A percentile compares a stretch with the other conserved stretches of the same genome.
phyloP scores from a whole-genome alignment of 257 asterid genomes.

The Verbena officinalis region DNA sequence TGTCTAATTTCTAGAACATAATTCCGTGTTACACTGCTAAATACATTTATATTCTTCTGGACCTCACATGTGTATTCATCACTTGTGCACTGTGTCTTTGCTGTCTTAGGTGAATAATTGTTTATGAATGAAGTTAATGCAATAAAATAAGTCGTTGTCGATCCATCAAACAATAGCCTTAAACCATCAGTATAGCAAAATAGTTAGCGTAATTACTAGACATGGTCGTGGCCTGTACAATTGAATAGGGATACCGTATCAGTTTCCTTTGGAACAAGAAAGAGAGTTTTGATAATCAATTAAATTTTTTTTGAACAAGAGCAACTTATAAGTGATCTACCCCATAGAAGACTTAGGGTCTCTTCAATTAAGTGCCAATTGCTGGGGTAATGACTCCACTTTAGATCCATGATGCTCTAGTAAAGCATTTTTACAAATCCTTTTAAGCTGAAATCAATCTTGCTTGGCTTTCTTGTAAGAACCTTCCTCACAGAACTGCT shows the following conservation, averaged over 20 bases:
- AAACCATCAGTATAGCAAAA: neutral
- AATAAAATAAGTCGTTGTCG: conserved; percentile 1
- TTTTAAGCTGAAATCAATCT: conserved; percentile 5
- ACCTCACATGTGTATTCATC: conserved; percentile 1
- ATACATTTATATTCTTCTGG: conserved; percentile 11
- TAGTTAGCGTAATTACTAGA: conserved; percentile 2
- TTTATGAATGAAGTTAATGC: conserved; percentile 5
- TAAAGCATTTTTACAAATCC: conserved; percentile 5
- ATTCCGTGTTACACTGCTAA: neutral
- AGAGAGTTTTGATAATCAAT: conserved; percentile 4
- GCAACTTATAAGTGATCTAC: conserved; percentile 21
- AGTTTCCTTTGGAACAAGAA: conserved; percentile 18
- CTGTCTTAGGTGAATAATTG: conserved; percentile 4
- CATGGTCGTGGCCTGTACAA: neutral
- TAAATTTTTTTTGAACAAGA: conserved; percentile 4
- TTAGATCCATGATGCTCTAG: conserved; percentile 15
- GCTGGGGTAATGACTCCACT: conserved; percentile 22
- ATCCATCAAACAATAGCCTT: conserved; percentile 9
- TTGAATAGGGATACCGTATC: conserved; percentile 8
- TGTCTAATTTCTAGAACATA: conserved; percentile 8
- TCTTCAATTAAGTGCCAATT: conserved; percentile 18
- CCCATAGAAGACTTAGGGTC: conserved; percentile 12
- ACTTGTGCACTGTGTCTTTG: neutral
- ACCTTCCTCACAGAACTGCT: conserved; percentile 7
- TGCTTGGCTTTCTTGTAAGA: neutral